These are phyloP conservation scores for Senna siamea DNA, from an alignment of 306 rosid genomes.

Conservation along the genomic window DNA sequence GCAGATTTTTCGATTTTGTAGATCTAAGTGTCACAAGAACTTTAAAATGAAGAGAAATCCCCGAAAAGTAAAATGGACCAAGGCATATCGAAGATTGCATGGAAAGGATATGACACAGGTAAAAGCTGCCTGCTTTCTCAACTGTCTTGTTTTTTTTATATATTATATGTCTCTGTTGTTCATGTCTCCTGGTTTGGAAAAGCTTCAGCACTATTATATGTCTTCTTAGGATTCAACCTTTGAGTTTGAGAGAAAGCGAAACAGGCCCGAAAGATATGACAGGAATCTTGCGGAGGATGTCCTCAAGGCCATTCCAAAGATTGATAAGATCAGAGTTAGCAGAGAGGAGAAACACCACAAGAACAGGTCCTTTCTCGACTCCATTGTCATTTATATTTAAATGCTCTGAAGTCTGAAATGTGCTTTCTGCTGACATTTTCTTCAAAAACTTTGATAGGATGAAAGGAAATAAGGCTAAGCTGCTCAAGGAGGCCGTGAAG, in stretches of 20 bases:
- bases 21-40: constrained; percentile 96
- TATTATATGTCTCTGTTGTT: background rate
- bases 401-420: background rate
- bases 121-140: background rate
- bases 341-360: constrained; percentile 57
- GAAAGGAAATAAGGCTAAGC: constrained; percentile 51
- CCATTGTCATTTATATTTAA: constrained; percentile 17
- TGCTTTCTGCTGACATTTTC: constrained; percentile 21
- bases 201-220: background rate
- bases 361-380: constrained; percentile 52
- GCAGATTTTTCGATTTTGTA: constrained; percentile 85
- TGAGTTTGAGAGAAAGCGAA: constrained; percentile 93
- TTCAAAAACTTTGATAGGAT: constrained; percentile 47
- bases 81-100: constrained; percentile 75
- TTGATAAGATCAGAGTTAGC: constrained; percentile 61
- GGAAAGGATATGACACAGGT: constrained; percentile 99
- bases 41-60: constrained; percentile 98
- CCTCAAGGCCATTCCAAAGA: constrained; percentile 76
- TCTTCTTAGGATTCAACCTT: constrained; percentile 74
- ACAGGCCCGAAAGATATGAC: constrained; percentile 86
- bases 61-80: constrained; percentile 91
- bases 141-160: background rate
- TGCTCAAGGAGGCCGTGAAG: constrained; percentile 39
- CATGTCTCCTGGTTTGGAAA: background rate
- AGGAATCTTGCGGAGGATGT: constrained; percentile 64